Percentiles rank a stretch among this genome's conserved stretches.
Conservation (phyloP, 2,329 filamentous ascomycete genomes). For the Arthrobotrys entomopaga region DNA sequence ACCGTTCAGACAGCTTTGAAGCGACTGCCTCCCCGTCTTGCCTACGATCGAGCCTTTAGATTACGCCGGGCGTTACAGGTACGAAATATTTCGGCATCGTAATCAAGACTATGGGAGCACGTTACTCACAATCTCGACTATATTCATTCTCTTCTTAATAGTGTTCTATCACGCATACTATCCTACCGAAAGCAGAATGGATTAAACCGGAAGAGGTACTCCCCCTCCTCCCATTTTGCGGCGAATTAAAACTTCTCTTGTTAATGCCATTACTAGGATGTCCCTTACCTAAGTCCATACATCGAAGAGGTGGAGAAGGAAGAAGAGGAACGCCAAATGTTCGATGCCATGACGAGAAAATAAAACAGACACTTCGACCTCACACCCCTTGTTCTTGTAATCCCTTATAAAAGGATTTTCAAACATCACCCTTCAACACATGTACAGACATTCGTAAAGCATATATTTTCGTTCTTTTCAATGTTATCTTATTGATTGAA, state of each 20-base stretch:
- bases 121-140: not conserved
- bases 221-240: slow-evolving; percentile 41
- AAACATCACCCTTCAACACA: not conserved
- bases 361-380: not conserved
- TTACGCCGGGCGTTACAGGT: slow-evolving; percentile 94
- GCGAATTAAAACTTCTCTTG: slow-evolving; percentile 23
- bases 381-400: not conserved
- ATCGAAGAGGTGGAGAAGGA: slow-evolving; percentile 76
- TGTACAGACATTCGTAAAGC: slow-evolving; percentile 34
- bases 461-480: slow-evolving; percentile 2
- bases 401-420: not conserved
- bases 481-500: not conserved
- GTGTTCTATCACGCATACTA: slow-evolving; percentile 74
- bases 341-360: slow-evolving; percentile 69
- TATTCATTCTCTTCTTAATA: slow-evolving; percentile 59
- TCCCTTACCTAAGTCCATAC: slow-evolving; percentile 73
- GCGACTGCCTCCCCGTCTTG: slow-evolving; percentile 87
- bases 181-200: slow-evolving; percentile 73
- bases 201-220: slow-evolving; percentile 75
- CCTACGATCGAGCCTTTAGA: slow-evolving; percentile 97
- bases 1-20: slow-evolving; percentile 85
- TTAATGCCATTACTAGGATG: slow-evolving; percentile 67
- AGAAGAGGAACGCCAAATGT: slow-evolving; percentile 73
- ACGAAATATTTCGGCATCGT: slow-evolving; percentile 56
- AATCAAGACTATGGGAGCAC: not conserved